Percentiles rank a stretch among this genome's conserved stretches.
Evolutionary conservation across 1,139 yeast species (phyloP).

Genomic region (Lodderomyces oxycetoniae): DNA sequence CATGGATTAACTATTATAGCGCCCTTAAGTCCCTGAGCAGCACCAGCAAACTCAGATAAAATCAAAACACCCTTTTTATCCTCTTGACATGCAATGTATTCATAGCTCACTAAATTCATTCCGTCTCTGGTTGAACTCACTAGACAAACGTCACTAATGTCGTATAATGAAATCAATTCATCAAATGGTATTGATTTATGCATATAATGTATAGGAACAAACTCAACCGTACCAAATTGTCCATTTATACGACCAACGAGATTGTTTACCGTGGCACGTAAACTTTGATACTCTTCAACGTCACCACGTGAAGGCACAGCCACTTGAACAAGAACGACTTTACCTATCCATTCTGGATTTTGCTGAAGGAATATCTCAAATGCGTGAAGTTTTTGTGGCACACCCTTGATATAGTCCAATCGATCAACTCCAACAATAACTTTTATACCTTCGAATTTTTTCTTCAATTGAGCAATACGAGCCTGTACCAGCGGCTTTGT

Average conservation of each 20-base stretch:
- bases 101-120: slow-evolving; percentile 94
- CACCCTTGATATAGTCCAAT: slow-evolving; percentile 93
- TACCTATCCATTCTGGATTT: slow-evolving; percentile 98
- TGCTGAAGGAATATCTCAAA: slow-evolving; percentile 87
- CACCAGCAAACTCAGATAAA: slow-evolving; percentile 94
- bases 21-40: slow-evolving; percentile 96
- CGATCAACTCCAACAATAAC: slow-evolving; percentile 95
- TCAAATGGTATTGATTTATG: slow-evolving; percentile 89
- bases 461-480: slow-evolving; percentile 59
- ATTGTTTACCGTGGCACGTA: slow-evolving; percentile 92
- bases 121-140: slow-evolving; percentile 97
- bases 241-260: slow-evolving; percentile 97
- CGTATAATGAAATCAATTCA: slow-evolving; percentile 83
- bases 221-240: slow-evolving; percentile 92
- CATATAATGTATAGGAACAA: slow-evolving; percentile 95
- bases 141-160: slow-evolving; percentile 82
- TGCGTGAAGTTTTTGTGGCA: slow-evolving; percentile 94
- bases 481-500: slow-evolving; percentile 56
- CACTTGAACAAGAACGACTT: slow-evolving; percentile 90
- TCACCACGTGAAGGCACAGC: slow-evolving; percentile 98
- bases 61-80: slow-evolving; percentile 81
- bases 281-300: slow-evolving; percentile 94
- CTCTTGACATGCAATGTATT: slow-evolving; percentile 93
- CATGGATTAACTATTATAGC: slow-evolving; percentile 94
- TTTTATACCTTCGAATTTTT: slow-evolving; percentile 64